phyloP scores from a whole-genome alignment of 1,284 basidiomycete species.

The Testicularia cyperi region DNA sequence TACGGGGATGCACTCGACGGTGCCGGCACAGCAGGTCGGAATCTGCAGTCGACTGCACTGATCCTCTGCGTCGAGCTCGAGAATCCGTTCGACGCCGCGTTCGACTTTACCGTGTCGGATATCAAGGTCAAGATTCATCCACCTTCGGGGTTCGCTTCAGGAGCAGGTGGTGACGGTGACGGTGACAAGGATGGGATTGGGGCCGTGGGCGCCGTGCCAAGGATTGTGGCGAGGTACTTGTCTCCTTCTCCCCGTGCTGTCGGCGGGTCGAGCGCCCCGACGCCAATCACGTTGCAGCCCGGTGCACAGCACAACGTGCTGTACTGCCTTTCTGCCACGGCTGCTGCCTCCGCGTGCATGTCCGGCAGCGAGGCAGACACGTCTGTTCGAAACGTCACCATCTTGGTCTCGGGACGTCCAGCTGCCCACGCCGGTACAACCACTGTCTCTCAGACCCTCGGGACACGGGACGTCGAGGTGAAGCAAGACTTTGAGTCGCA shows the following conservation, averaged over 20 bases:
- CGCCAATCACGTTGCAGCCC: no score
- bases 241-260: no score
- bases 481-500: constrained; percentile 24
- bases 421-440: no score
- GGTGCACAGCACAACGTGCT: constrained; percentile 34
- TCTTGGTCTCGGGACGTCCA: constrained; percentile 22
- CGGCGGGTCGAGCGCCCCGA: no score
- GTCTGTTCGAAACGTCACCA: constrained; percentile 22
- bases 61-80: constrained; percentile 45
- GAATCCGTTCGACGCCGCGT: constrained; percentile 18
- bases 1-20: no score
- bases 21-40: no score
- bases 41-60: constrained; percentile 11
- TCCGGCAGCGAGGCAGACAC: not conserved
- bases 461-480: constrained; percentile 1
- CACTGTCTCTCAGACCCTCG: no score
- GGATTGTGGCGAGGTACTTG: constrained; percentile 6
- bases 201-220: no score
- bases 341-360: not conserved
- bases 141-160: no score
- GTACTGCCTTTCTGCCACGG: constrained; percentile 18
- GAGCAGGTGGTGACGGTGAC: no score
- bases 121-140: constrained; percentile 17
- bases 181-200: no score
- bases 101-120: constrained; percentile 12